Evolutionary conservation across 805 yeast genomes (phyloP).

Genomic region (Komagataella phaffii): DNA sequence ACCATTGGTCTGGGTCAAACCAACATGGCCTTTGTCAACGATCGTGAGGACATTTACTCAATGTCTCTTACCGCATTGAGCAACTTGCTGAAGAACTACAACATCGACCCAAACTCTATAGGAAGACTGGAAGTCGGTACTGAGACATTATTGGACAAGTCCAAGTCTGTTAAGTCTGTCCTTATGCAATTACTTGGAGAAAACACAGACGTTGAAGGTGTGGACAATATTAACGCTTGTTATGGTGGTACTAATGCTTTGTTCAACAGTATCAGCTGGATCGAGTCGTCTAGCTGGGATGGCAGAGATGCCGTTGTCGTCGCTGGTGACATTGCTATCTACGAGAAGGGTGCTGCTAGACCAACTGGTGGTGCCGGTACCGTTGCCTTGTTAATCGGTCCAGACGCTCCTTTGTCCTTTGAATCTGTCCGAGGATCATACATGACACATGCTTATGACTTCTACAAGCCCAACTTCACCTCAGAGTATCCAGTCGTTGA

Average conservation of each 20-base stretch:
- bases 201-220: slow-evolving; percentile 87
- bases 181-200: slow-evolving; percentile 87
- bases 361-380: slow-evolving; percentile 99
- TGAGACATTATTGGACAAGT: slow-evolving; percentile 91
- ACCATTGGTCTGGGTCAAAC: slow-evolving; percentile 98
- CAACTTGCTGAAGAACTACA: slow-evolving; percentile 64
- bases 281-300: slow-evolving; percentile 94
- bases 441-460: slow-evolving; percentile 96
- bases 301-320: slow-evolving; percentile 97
- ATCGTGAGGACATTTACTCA: slow-evolving; percentile 94
- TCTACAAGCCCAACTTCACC: slow-evolving; percentile 95
- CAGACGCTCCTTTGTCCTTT: slow-evolving; percentile 93
- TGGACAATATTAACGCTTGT: slow-evolving; percentile 94
- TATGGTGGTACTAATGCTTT: slow-evolving; percentile 97
- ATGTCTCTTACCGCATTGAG: slow-evolving; percentile 81
- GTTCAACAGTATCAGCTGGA: slow-evolving; percentile 89
- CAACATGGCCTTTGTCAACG: slow-evolving; percentile 94
- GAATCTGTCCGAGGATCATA: slow-evolving; percentile 81
- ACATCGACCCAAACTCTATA: slow-evolving; percentile 65
- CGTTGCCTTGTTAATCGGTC: slow-evolving; percentile 89
- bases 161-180: slow-evolving; percentile 92
- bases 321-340: slow-evolving; percentile 95
- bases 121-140: slow-evolving; percentile 98
- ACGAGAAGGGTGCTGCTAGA: slow-evolving; percentile 95
- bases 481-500: slow-evolving; percentile 95